Evolutionary conservation across 2,329 filamentous ascomycete genomes (phyloP).

Genomic region (Xenosphaeropsis pyriputrescens): DNA sequence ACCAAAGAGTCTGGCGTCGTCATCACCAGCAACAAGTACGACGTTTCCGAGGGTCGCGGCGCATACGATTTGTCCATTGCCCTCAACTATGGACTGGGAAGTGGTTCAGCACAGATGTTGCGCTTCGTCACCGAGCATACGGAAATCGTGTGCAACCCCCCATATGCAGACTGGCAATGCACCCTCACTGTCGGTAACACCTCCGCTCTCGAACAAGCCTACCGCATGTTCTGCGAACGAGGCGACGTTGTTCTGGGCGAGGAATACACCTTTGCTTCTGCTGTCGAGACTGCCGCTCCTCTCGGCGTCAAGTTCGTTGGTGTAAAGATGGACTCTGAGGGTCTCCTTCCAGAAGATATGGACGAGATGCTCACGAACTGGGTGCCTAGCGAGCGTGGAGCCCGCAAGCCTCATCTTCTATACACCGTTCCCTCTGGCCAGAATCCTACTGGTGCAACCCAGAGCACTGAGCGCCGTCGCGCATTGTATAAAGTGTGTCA

Average conservation of each 20-base stretch:
- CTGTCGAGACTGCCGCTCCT: conserved; percentile 48
- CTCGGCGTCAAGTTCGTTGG: conserved; percentile 45
- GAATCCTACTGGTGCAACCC: conserved; percentile 63
- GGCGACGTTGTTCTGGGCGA: conserved; percentile 74
- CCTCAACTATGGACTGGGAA: conserved; percentile 86
- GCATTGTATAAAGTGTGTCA: conserved; percentile 51
- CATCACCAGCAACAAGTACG: conserved; percentile 68
- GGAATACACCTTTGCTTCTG: conserved; percentile 75
- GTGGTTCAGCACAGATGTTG: conserved; percentile 73
- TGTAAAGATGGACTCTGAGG: conserved; percentile 51
- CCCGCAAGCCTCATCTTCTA: conserved; percentile 49
- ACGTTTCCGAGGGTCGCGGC: conserved; percentile 44
- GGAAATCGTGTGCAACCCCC: conserved; percentile 74
- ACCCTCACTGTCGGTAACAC: conserved; percentile 78
- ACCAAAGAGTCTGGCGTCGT: conserved; percentile 43
- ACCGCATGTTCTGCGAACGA: conserved; percentile 67
- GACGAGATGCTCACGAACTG: conserved; percentile 50
- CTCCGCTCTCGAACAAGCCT: conserved; percentile 65
- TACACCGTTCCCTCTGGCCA: conserved; percentile 63
- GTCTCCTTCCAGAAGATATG: conserved; percentile 44
- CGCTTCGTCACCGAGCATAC: conserved; percentile 92
- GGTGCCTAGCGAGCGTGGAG: conserved; percentile 39
- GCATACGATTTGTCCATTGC: conserved; percentile 68
- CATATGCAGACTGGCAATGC: conserved; percentile 82
- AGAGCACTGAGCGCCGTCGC: conserved; percentile 38